Conservation (phyloP, 768 basidiomycete genomes). For the Russula griseocarnosa region DNA sequence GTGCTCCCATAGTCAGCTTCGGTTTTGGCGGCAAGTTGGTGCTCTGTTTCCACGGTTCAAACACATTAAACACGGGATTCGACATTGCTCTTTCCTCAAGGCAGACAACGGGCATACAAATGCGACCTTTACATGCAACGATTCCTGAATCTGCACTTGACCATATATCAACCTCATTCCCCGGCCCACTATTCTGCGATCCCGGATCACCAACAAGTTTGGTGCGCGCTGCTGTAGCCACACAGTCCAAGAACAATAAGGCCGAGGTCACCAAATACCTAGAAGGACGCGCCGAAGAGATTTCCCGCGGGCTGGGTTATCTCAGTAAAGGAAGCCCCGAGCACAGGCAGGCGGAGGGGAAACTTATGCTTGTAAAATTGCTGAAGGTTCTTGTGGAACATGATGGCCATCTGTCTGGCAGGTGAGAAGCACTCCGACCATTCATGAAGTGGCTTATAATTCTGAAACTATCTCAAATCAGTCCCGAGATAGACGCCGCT, state of each 20-base stretch:
- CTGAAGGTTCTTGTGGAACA: slow-evolving; percentile 81
- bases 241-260: slow-evolving; percentile 80
- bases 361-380: slow-evolving; percentile 66
- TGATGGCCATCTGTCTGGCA: slow-evolving; percentile 82
- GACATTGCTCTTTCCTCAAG: slow-evolving; percentile 73
- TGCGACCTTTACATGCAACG: slow-evolving; percentile 64
- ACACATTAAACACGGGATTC: slow-evolving; percentile 65
- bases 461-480: slow-evolving; percentile 31
- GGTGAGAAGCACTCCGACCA: slow-evolving; percentile 47
- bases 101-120: slow-evolving; percentile 61
- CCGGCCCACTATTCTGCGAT: slow-evolving; percentile 85
- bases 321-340: slow-evolving; percentile 49
- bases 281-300: slow-evolving; percentile 67
- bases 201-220: slow-evolving; percentile 61
- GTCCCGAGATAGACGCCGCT: slow-evolving; percentile 65
- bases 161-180: slow-evolving; percentile 55
- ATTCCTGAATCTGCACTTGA: slow-evolving; percentile 64
- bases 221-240: slow-evolving; percentile 55
- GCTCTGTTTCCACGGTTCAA: slow-evolving; percentile 78
- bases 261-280: slow-evolving; percentile 73
- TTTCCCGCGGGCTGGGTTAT: slow-evolving; percentile 73
- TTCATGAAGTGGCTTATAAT: background rate
- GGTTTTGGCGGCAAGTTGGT: slow-evolving; percentile 92
- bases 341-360: slow-evolving; percentile 65
- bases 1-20: slow-evolving; percentile 79